These are phyloP conservation scores for Scutellaria barbata DNA, from an alignment of 257 asterid genomes.

Conservation along the genomic window DNA sequence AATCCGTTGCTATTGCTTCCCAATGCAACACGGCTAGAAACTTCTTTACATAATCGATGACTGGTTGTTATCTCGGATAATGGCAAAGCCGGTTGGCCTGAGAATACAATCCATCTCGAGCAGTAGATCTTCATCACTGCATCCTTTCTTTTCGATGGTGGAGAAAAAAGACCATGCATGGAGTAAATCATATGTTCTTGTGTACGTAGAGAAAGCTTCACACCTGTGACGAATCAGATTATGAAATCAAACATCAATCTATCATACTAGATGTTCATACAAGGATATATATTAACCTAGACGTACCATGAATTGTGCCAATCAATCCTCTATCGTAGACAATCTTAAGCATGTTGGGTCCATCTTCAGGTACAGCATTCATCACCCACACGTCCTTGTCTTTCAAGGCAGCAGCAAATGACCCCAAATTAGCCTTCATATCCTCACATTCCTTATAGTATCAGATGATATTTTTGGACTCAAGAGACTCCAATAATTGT, in stretches of 20 bases:
- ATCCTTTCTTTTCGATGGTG: slow-evolving; percentile 86
- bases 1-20: slow-evolving; percentile 67
- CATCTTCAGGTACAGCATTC: slow-evolving; percentile 93
- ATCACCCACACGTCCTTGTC: slow-evolving; percentile 95
- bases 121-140: slow-evolving; percentile 91
- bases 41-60: slow-evolving; percentile 82
- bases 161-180: slow-evolving; percentile 89
- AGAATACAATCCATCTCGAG: slow-evolving; percentile 94
- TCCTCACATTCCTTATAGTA: slow-evolving; percentile 85
- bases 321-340: slow-evolving; percentile 89
- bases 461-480: slow-evolving; percentile 74
- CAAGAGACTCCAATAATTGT: no score
- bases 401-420: no score
- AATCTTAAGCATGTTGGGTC: slow-evolving; percentile 89
- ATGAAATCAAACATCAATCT: neutral
- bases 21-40: slow-evolving; percentile 78
- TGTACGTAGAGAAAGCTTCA: slow-evolving; percentile 92
- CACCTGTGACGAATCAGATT: slow-evolving; percentile 59
- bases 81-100: slow-evolving; percentile 86
- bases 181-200: slow-evolving; percentile 87
- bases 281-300: no score
- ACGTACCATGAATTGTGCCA: slow-evolving; percentile 65
- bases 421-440: slow-evolving; percentile 94
- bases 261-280: no score
- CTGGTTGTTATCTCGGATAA: slow-evolving; percentile 70